These are phyloP conservation scores for Penicillium hesseltinei DNA, from an alignment of 2,329 filamentous ascomycete species.

Conservation along the genomic window DNA sequence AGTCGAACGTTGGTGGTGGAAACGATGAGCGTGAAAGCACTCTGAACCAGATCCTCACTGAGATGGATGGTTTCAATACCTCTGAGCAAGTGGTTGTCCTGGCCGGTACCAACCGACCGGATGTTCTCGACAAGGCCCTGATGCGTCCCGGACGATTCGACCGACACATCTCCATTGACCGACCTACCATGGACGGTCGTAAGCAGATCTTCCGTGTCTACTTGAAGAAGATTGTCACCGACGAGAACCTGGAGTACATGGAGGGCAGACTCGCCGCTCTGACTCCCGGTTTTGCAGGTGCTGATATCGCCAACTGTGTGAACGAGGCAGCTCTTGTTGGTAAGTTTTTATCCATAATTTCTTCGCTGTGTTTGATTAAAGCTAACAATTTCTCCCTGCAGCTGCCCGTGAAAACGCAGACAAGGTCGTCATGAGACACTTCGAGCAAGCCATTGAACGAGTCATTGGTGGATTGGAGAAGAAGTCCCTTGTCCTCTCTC, in stretches of 20 bases:
- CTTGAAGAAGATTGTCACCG: conserved; percentile 88
- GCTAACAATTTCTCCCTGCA: conserved; percentile 49
- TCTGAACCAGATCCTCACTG: conserved; percentile 95
- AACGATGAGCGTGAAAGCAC: conserved; percentile 97
- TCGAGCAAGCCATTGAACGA: conserved; percentile 96
- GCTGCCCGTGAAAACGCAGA: conserved; percentile 80
- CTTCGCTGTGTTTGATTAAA: background rate
- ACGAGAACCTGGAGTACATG: conserved; percentile 83
- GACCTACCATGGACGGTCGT: conserved; percentile 92
- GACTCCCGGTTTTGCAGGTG: conserved; percentile 94
- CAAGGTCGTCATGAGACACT: conserved; percentile 82
- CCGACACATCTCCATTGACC: conserved; percentile 90
- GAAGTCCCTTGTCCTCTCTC: conserved; percentile 90
- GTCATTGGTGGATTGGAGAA: conserved; percentile 95
- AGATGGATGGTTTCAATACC: conserved; percentile 99
- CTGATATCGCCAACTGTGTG: conserved; percentile 96
- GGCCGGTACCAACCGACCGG: conserved; percentile 92
- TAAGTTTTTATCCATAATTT: conserved; percentile 48
- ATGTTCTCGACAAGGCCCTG: conserved; percentile 90
- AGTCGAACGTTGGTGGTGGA: conserved; percentile 79
- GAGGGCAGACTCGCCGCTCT: conserved; percentile 85
- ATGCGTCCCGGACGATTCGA: conserved; percentile 98
- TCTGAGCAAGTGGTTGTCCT: conserved; percentile 94
- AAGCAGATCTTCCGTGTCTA: conserved; percentile 97
- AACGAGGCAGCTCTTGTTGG: conserved; percentile 96